Conservation (phyloP, 2,329 filamentous ascomycete species). For the Calonectria ilicicola region DNA sequence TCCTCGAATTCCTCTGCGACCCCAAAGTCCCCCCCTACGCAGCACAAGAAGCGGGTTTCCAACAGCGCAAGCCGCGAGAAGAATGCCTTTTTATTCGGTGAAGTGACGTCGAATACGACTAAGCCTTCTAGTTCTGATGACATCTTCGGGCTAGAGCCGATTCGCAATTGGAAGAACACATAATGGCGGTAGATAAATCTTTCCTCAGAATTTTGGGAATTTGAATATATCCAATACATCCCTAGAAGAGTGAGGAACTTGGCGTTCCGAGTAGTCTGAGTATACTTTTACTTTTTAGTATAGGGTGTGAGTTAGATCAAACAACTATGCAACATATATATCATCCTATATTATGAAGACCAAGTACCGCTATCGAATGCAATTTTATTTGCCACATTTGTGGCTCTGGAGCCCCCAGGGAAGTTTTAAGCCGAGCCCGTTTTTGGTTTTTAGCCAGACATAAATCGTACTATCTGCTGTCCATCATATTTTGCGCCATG, state of each 20-base stretch:
- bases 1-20: slow-evolving; percentile 37
- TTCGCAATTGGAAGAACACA: slow-evolving; percentile 47
- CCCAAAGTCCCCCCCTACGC: slow-evolving; percentile 46
- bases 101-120: slow-evolving; percentile 55
- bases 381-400: too few species aligned
- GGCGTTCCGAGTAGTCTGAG: background rate
- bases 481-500: too few species aligned
- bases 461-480: background rate
- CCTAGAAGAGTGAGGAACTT: background rate
- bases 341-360: too few species aligned
- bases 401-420: too few species aligned
- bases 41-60: slow-evolving; percentile 55
- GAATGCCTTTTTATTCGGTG: slow-evolving; percentile 71
- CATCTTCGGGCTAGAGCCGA: slow-evolving; percentile 67
- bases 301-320: background rate
- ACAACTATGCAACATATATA: background rate
- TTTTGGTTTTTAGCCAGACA: too few species aligned
- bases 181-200: slow-evolving; percentile 4
- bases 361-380: too few species aligned
- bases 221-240: background rate
- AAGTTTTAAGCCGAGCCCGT: too few species aligned
- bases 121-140: slow-evolving; percentile 58
- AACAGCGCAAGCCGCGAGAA: slow-evolving; percentile 63
- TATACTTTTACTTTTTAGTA: background rate
- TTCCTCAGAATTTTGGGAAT: background rate